Evolutionary conservation across 202 grass and related monocot species (phyloP).

Genomic region (Cymbopogon flexuosus): DNA sequence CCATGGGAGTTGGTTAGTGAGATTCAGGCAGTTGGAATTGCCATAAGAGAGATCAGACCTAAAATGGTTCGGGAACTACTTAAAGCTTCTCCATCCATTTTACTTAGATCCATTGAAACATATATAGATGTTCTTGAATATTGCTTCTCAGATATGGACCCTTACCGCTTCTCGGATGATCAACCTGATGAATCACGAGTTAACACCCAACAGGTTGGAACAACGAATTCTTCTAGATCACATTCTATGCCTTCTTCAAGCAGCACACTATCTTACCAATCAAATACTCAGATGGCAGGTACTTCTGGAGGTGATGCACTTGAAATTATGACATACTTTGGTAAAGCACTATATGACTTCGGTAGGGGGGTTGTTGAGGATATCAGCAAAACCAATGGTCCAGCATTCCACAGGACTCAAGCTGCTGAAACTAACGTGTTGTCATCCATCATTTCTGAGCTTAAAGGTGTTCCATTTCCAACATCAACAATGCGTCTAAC

Average conservation of each 20-base stretch:
- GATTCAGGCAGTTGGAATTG: conserved; percentile 85
- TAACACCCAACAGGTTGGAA: conserved; percentile 40
- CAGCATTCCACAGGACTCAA: conserved; percentile 43
- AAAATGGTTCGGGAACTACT: conserved; percentile 88
- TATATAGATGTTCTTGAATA: conserved; percentile 95
- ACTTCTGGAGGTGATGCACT: conserved; percentile 82
- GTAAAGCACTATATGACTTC: conserved; percentile 94
- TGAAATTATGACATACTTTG: conserved; percentile 94
- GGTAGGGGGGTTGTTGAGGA: conserved; percentile 92
- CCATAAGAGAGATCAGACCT: conserved; percentile 79
- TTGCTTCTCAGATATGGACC: conserved; percentile 85
- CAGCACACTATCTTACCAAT: conserved; percentile 34
- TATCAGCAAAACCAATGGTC: conserved; percentile 62
- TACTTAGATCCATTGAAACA: conserved; percentile 79
- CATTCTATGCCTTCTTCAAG: conserved; percentile 38
- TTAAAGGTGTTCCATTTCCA: conserved; percentile 84
- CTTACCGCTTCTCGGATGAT: conserved; percentile 54
- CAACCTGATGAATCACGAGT: conserved; percentile 39
- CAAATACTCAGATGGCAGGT: conserved; percentile 38
- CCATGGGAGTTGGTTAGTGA: conserved; percentile 88
- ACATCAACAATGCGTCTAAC: conserved; percentile 64
- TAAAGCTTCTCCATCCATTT: conserved; percentile 77
- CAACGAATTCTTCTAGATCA: conserved; percentile 22
- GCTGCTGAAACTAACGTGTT: conserved; percentile 56
- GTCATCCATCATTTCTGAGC: conserved; percentile 63